Base-by-base conservation (phyloP, 2,329 filamentous ascomycete species). In the Aureobasidium sp. region DNA sequence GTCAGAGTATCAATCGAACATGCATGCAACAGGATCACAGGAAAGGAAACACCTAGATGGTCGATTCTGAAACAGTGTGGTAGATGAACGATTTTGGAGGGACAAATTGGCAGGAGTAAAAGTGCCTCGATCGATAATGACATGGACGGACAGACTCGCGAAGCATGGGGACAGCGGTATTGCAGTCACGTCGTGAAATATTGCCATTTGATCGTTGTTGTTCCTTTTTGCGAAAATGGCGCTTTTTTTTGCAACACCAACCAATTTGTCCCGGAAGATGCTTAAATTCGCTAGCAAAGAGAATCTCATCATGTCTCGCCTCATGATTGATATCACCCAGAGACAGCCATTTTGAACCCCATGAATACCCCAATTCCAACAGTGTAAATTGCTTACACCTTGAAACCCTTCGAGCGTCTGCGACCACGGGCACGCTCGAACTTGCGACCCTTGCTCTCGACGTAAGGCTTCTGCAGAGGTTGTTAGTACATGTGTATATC, bases 391-490 rank as follows among this genome's bases (percentile, higher is more conserved):
- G 57, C 78, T 90, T 96, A 99, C 78, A 99, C 94, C 91, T 99
- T 99, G 92, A 99, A 99, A 86, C 95, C 94, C 76, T 90, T 87
- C 74, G 92, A 97, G 79, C 91, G 85, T 88, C 94, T 95, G 82
- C 94, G 92, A 81, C 94, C 95, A 94, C 94, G 92, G 75, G 92
- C 94, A 75, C 87, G 86, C 88, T 99, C 95, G 85, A 99, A 99
- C 86, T 99, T 99, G 82, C 94, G 89, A 76, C 95, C 95, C 90
- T 99, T 99, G 85, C 91, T 96, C 81, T 91, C 85, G 75, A 99
- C 85, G 73, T 96, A 90, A 71, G 93, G 93, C 86, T 97, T 97
- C 93, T 94, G 70, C 65, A 73, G 44, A 57, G 56, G 44, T 63
- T 64, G 64, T 69, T 61, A 65, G 66, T 62, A 54, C 29, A 27